Conservation (phyloP, 805 yeast genomes). For the Candida cerambycidarum region DNA sequence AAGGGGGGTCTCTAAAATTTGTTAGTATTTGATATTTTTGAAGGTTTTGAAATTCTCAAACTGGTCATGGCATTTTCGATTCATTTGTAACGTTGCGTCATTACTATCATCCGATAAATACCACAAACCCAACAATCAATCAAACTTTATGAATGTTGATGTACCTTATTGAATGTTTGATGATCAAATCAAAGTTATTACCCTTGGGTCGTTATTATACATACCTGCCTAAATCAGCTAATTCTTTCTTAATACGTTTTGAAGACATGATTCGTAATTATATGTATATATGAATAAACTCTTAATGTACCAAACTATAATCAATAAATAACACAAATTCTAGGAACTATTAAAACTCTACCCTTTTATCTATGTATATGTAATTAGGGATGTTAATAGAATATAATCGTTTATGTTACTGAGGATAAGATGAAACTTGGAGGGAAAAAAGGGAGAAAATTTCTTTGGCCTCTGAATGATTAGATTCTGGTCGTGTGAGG, state of each 20-base stretch:
- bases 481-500: constrained; percentile 7
- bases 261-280: constrained; percentile 60
- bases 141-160: no score
- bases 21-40: constrained; percentile 13
- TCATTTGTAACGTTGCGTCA: no score
- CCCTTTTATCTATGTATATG: constrained; percentile 4
- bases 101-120: background rate
- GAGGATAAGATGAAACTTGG: constrained; percentile 3
- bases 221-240: constrained; percentile 91
- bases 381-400: constrained; percentile 3
- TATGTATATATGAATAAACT: constrained; percentile 3
- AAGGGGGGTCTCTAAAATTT: constrained; percentile 87
- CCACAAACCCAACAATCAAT: no score
- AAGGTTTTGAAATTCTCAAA: background rate
- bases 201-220: no score
- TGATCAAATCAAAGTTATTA: no score
- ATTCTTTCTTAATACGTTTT: constrained; percentile 94
- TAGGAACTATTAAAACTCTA: background rate
- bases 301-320: background rate
- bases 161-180: no score
- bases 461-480: constrained; percentile 9
- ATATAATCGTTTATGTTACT: constrained; percentile 1
- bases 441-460: constrained; percentile 8
- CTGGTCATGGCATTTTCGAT: background rate
- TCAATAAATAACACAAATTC: constrained; percentile 5